Evolutionary conservation across 2,329 filamentous ascomycete genomes (phyloP), one percentile per base, ranked within the genome.

Genomic region (Fusarium secorum): DNA sequence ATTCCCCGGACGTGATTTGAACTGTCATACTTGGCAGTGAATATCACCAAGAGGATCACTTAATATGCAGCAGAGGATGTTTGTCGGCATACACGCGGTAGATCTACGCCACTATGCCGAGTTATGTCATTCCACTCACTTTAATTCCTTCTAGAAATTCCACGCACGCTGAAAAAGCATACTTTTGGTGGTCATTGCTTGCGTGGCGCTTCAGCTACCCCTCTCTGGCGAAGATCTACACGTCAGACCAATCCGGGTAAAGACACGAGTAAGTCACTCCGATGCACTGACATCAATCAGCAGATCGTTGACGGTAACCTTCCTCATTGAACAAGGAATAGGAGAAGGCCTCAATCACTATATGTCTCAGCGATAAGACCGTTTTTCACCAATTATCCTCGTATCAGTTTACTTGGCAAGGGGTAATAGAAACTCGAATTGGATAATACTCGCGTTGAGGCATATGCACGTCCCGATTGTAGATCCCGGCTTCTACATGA

Each of bases 81-180:
- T 30, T 20, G 10, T 42, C 15, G 39, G 53, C 18, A 11, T 35
- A 17, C 30, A 1, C 3, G 11, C 52, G 26, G 22, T 18, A 64
- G 49, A 65, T 65, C 60, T 41, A 26, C 42, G 22, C 35, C 32
- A 35, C 18, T 10, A 65, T 65, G 36, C 42, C 54, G 24, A 39
- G 36, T 35, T 49, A 26, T 61, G 55, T 49, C 55, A 65, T 61
- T 26, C 22, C 20, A 20, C 42, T 28, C 18, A 30, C 55, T 55
- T 13, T 39, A 55, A 62, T 55, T 54, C 33, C 9, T 67, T 67
- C 63, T 51, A 66, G 64, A 66, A 66, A 36, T 49, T 48, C 20
- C 11, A 44, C 17, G 35, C n/a, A 15, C 26, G 20, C 15, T 32
- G 18, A 11, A 3, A 30, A 15, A 3, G 30, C 22, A 7, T 10